Evolutionary conservation across 2,329 filamentous ascomycete species (phyloP), one percentile per base, ranked within the genome.

Genomic region (Apiospora rasikravindrae): DNA sequence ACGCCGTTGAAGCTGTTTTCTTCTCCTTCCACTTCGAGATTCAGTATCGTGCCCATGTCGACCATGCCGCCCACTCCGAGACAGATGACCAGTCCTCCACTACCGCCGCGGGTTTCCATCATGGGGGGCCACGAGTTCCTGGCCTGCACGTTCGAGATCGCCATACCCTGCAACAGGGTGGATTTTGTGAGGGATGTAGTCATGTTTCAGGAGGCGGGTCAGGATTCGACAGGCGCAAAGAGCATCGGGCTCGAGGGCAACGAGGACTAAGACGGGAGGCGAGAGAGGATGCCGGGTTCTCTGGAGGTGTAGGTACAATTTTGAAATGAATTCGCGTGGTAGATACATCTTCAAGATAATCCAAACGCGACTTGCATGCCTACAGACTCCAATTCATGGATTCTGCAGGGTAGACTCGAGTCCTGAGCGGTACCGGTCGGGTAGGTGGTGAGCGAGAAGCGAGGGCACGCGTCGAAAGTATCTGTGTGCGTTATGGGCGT

Each of bases 141-240:
- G 89, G 66, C 95, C 95, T 29, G 92, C 92, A 77, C 90, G 91
- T 79, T 94, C 89, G 67, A 99, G 89, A 81, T 98, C 96, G 75
- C 90, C 92, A 90, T 98, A 98, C 71, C 96, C 96, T 26, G 94
- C 91, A 71, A 99, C 92, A 1, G 96, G 96, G 79, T 98, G 94
- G 79, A 98, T 98, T 84, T 98, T 98, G 85, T 98, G 96, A 19
- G 93, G 94, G 77, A 99, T 97, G 81, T 97, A 98, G 86, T 99
- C 96, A 87, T 96, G 93, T 84, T 97, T 98, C 73, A 99, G 88
- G n/a, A 99, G 88, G 69, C 93, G 89, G 2, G 96, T 97, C 67
- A 99, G 90, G 73, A 99, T 98, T 74, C 95, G 94, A 81, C 95
- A 97, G 74, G 95, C 96, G 83, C 96, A 98, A 74, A 99, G 90